Base-by-base conservation (phyloP, 176 grass and related monocot genomes). In the Chloris gayana region DNA sequence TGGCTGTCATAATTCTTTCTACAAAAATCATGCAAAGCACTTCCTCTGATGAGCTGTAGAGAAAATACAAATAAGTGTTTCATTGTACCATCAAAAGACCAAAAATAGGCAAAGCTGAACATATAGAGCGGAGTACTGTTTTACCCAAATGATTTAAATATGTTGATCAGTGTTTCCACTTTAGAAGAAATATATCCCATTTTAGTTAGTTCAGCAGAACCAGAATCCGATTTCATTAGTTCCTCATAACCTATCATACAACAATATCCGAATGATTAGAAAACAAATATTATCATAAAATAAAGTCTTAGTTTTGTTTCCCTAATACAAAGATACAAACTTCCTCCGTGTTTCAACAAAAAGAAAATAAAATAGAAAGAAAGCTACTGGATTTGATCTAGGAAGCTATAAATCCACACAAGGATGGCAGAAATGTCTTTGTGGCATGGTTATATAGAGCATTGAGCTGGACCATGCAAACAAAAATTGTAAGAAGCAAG, bases 1-100 rank as follows among this genome's bases (percentile, higher is more conserved):
- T 97, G 73, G 91, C 95, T 67, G 85, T 97, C 72, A 94, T 92
- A 92, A 92, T 94, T 87, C 95, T 92, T 51, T 97, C 95, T 50
- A 97, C 89, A 83, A 97, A 97, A 77, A 97, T 94, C 70, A 97
- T 83, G 85, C 91, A 94, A 80, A 91, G 83, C 27, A 92, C 80
- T 87, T 92, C 79, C 35, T 69, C 91, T 63, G 95, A 83, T 64
- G 89, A 64, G 39, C 95, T 97, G 83, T 86, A 53, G 65, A 80
- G 14, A 84, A 75, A 69, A 80, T 26, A 84, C 9, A 24, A n/a
- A n/a, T n/a, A n/a, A 24, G 58, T 79, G 63, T 68, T 41, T 61
- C 5, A 41, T 75, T 70, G 45, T 62, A 38, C 14, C 26, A 69
- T 70, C 19, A 75, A 14, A 59, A 80, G 38, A 61, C 27, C 22